These are phyloP conservation scores for Hibiscus trionum DNA, from an alignment of 345 rosid species.

Conservation along the genomic window DNA sequence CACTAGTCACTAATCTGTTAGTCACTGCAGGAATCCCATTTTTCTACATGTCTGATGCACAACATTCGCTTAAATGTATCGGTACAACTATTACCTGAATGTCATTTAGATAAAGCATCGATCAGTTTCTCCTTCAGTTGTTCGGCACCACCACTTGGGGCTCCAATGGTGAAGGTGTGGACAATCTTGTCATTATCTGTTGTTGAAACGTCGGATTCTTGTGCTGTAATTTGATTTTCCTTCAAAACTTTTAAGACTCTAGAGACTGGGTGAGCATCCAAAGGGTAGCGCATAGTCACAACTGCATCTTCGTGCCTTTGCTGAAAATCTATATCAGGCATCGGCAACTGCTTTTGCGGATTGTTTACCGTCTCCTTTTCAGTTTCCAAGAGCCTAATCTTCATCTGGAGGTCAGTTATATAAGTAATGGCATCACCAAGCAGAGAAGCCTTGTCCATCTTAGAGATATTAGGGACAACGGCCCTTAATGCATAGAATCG, in stretches of 20 bases:
- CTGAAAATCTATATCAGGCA: constrained; percentile 68
- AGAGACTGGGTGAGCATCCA: constrained; percentile 73
- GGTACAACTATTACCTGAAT: constrained; percentile 4
- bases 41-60: neutral
- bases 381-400: constrained; percentile 63
- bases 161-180: constrained; percentile 64
- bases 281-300: constrained; percentile 62
- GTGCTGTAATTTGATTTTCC: constrained; percentile 55
- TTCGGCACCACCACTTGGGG: constrained; percentile 66
- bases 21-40: neutral
- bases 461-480: constrained; percentile 88
- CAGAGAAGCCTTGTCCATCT: constrained; percentile 93
- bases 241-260: constrained; percentile 48
- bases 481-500: constrained; percentile 88
- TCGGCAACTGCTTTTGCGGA: constrained; percentile 31
- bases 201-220: constrained; percentile 54
- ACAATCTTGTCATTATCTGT: constrained; percentile 53
- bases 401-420: constrained; percentile 76
- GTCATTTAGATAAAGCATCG: constrained; percentile 48
- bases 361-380: constrained; percentile 52
- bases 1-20: constrained; percentile 2
- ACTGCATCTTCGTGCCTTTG: constrained; percentile 63
- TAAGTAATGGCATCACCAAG: constrained; percentile 85
- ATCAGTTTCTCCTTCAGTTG: constrained; percentile 78
- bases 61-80: neutral